Evolutionary conservation across 306 rosid species (phyloP).

Genomic region (Cicer bijugum): DNA sequence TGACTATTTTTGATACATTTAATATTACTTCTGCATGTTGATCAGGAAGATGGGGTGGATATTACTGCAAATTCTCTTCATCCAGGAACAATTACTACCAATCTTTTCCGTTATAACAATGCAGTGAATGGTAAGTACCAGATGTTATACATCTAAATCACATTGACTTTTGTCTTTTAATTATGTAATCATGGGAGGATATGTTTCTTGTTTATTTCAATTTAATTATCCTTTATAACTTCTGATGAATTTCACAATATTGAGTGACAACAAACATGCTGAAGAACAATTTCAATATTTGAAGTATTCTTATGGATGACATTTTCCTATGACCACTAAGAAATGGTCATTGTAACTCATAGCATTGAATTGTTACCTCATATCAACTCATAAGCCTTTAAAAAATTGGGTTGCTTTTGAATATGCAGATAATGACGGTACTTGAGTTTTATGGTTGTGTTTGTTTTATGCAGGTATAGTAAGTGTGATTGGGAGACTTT

Average conservation of each 20-base stretch:
- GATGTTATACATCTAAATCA: not conserved
- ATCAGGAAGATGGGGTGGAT: constrained; percentile 68
- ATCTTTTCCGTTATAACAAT: constrained; percentile 59
- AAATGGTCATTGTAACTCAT: constrained; percentile 8
- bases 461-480: constrained; percentile 55
- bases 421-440: constrained; percentile 4
- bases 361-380: not conserved
- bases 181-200: not conserved
- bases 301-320: not conserved
- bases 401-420: not conserved
- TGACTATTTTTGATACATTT: constrained; percentile 2
- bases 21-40: constrained; percentile 45
- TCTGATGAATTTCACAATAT: not conserved
- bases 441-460: not conserved
- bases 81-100: constrained; percentile 71
- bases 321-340: not conserved
- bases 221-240: not conserved
- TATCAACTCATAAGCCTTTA: not conserved
- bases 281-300: not conserved
- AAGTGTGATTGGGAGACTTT: constrained; percentile 46
- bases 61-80: constrained; percentile 87
- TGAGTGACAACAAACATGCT: not conserved
- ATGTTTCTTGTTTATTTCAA: not conserved
- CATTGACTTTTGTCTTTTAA: not conserved
- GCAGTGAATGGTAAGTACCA: constrained; percentile 46